phyloP scores from a whole-genome alignment of 495 filamentous ascomycete species.

The Terfezia claveryi region DNA sequence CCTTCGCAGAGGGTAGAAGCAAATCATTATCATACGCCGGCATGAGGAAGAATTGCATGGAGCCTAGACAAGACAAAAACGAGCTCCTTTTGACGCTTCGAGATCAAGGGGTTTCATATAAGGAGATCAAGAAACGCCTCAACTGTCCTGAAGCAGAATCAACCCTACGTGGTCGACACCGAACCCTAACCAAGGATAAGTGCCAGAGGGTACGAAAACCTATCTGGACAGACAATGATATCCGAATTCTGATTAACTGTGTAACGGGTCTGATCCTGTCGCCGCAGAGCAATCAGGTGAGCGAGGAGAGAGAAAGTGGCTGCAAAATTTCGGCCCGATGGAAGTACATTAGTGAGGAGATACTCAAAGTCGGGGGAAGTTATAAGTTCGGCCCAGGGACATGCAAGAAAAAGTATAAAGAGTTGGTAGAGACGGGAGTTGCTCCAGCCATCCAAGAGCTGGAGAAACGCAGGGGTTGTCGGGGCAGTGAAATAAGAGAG shows the following conservation, averaged over 20 bases:
- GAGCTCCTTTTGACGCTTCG: conserved; percentile 42
- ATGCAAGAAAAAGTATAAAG: conserved; percentile 65
- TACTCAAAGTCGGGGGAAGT: conserved; percentile 44
- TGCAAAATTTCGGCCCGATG: conserved; percentile 40
- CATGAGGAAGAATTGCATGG: no score
- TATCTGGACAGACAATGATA: conserved; percentile 52
- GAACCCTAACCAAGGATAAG: conserved; percentile 57
- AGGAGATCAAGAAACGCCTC: conserved; percentile 45
- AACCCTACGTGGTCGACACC: conserved; percentile 58
- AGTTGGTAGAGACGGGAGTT: conserved; percentile 17
- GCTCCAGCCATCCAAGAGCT: not conserved
- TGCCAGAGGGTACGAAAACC: conserved; percentile 56
- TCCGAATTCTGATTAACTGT: conserved; percentile 27
- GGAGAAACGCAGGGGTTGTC: not conserved
- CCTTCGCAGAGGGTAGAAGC: no score
- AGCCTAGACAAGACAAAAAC: conserved; percentile 25
- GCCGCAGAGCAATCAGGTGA: not conserved
- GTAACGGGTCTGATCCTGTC: not conserved
- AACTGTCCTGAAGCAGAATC: conserved; percentile 62
- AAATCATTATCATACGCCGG: no score
- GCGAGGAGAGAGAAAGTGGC: not conserved
- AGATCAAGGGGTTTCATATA: conserved; percentile 50
- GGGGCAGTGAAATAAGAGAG: no score
- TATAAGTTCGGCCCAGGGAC: conserved; percentile 76
- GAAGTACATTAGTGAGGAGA: conserved; percentile 61